phyloP scores from a whole-genome alignment of 805 yeast genomes.

The Kluyveromyces wickerhamii region DNA sequence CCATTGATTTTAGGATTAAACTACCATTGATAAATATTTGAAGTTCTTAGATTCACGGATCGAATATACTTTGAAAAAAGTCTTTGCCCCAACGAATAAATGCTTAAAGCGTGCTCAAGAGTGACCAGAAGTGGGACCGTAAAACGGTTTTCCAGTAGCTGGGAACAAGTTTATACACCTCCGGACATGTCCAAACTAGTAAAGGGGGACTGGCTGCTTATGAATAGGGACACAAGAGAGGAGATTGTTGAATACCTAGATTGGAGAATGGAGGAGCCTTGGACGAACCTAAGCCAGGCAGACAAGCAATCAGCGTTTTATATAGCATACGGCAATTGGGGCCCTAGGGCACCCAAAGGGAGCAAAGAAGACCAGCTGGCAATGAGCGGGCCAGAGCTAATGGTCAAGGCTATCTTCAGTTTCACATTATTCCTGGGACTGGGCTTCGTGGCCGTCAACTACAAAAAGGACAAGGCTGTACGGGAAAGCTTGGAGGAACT shows the following conservation, averaged over 20 bases:
- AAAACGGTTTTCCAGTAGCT: background rate
- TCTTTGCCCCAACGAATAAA: too few relatives aligned
- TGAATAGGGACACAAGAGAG: constrained; percentile 27
- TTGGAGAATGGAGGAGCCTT: constrained; percentile 27
- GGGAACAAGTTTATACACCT: constrained; percentile 16
- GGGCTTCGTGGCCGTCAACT: constrained; percentile 14
- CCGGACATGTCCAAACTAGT: constrained; percentile 27
- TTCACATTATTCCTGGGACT: constrained; percentile 15
- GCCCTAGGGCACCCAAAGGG: constrained; percentile 26
- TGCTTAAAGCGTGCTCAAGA: too few relatives aligned
- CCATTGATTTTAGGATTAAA: too few relatives aligned
- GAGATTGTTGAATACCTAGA: constrained; percentile 32
- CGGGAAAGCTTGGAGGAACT: constrained; percentile 7
- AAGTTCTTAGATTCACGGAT: too few relatives aligned
- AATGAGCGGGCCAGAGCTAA: constrained; percentile 10
- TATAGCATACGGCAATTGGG: constrained; percentile 34
- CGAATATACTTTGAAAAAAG: background rate
- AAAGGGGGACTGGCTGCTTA: constrained; percentile 25
- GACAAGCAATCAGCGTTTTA: constrained; percentile 30
- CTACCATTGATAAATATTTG: too few relatives aligned
- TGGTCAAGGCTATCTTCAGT: constrained; percentile 20
- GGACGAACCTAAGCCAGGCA: constrained; percentile 24
- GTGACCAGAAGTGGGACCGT: too few relatives aligned
- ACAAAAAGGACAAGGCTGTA: constrained; percentile 15
- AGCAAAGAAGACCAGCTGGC: constrained; percentile 8